Evolutionary conservation across 768 basidiomycete species (phyloP).

Genomic region (Phanerochaete sordida): DNA sequence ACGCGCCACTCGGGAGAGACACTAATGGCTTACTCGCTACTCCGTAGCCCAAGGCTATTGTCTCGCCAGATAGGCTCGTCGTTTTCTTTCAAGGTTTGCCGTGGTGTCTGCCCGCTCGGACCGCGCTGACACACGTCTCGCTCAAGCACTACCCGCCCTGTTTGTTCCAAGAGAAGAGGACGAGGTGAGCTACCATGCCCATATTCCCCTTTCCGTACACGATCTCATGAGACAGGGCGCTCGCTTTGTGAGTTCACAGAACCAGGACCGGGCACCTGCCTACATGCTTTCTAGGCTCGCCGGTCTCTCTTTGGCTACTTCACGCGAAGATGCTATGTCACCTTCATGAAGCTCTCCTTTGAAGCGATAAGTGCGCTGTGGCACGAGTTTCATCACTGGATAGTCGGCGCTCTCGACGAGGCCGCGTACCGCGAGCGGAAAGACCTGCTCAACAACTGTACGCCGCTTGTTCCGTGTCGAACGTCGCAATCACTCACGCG

Average conservation of each 20-base stretch:
- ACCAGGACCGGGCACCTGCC: neutral
- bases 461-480: slow-evolving; percentile 23
- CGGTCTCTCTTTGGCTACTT: slow-evolving; percentile 83
- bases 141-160: slow-evolving; percentile 23
- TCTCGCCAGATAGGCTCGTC: slow-evolving; percentile 13
- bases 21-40: neutral
- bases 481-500: neutral
- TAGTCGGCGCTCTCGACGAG: slow-evolving; percentile 36
- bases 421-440: slow-evolving; percentile 28
- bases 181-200: slow-evolving; percentile 40
- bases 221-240: slow-evolving; percentile 11
- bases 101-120: no score
- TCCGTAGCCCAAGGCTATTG: neutral
- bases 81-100: slow-evolving; percentile 18
- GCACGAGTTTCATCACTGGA: slow-evolving; percentile 66
- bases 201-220: neutral
- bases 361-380: slow-evolving; percentile 65
- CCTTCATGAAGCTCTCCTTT: slow-evolving; percentile 74
- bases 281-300: slow-evolving; percentile 43
- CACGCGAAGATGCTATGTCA: slow-evolving; percentile 71
- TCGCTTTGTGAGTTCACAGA: neutral
- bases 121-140: neutral
- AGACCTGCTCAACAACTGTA: slow-evolving; percentile 49
- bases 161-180: slow-evolving; percentile 57
- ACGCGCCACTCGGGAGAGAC: neutral